phyloP scores from a whole-genome alignment of 306 rosid genomes.

The Trifolium dubium region DNA sequence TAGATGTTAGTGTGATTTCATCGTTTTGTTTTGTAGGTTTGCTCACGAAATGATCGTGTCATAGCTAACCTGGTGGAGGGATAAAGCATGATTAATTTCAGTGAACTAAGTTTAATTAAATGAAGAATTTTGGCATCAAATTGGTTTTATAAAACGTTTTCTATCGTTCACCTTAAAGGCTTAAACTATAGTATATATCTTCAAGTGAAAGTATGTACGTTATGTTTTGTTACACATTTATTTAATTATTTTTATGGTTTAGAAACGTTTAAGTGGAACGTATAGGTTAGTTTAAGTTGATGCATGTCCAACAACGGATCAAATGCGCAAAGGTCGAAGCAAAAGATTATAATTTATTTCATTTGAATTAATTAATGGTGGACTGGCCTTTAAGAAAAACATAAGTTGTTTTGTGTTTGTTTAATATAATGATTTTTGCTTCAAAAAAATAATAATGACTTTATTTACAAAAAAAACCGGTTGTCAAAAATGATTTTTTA shows the following conservation, averaged over 20 bases:
- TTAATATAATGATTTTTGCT: too few species aligned
- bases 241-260: not conserved
- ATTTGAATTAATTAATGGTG: not conserved
- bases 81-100: not conserved
- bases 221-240: not conserved
- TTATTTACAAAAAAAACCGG: too few species aligned
- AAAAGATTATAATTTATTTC: not conserved
- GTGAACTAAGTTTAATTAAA: not conserved
- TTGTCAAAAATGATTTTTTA: too few species aligned
- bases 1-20: not conserved
- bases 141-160: not conserved
- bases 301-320: constrained; percentile 3
- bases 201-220: not conserved
- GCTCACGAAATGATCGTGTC: not conserved
- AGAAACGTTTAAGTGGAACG: not conserved
- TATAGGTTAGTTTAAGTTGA: constrained; percentile 19
- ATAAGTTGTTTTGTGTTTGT: too few species aligned
- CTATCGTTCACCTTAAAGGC: not conserved
- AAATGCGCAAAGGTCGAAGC: constrained; percentile 4
- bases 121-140: not conserved
- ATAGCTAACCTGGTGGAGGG: not conserved
- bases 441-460: too few species aligned
- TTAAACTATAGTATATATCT: not conserved
- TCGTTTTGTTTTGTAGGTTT: not conserved
- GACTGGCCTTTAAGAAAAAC: not conserved